Base-by-base conservation (phyloP, 2,329 filamentous ascomycete genomes). In the Plenodomus tracheiphilus region DNA sequence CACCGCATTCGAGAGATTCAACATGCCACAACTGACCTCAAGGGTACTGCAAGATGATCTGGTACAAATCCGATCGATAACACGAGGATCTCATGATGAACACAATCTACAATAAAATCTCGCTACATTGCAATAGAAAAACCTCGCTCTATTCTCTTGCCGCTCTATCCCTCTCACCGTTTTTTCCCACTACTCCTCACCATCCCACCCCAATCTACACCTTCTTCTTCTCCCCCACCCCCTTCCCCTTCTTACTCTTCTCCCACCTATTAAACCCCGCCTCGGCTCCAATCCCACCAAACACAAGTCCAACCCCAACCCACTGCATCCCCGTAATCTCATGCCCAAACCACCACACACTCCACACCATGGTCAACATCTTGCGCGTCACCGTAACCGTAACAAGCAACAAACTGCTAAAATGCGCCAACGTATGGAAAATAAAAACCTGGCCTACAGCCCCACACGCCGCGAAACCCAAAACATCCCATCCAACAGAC, bases 301-400 rank as follows among this genome's bases (percentile, higher is more conserved):
- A 99, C 8, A 99, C 94, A 49, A 99, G 79, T 0, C 83, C 87
- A 25, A 99, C 92, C 55, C 94, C 94, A 6, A 95, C 77, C 89
- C 92, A 96, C 76, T 99, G 94, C 81, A 93, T 95, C n/a, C 79
- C 76, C 21, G 84, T 88, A 41, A 99, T 81, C 55, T 82, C 84
- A 73, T 99, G 94, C 21, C 94, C 94, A 71, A 97, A 99, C 76
- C 91, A 91, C 52, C 97, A 79, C 21, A 99, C 94, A 45, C 91
- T 96, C 43, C 97, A 81, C 51, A 97, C 90, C 94, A 99, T 99
- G 59, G 93, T 97, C 71, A 97, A 83, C 94, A 99, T 99, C 79
- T 99, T 99, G 68, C 94, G 83, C 39, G 94, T 99, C 39, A 99
- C 94, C 2, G 91, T 99, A 2, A 99, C 92, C 4, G 94, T 97